Percentiles rank a stretch among this genome's conserved stretches.
Evolutionary conservation across 306 rosid species (phyloP).

Genomic region (Acmispon strigosus): DNA sequence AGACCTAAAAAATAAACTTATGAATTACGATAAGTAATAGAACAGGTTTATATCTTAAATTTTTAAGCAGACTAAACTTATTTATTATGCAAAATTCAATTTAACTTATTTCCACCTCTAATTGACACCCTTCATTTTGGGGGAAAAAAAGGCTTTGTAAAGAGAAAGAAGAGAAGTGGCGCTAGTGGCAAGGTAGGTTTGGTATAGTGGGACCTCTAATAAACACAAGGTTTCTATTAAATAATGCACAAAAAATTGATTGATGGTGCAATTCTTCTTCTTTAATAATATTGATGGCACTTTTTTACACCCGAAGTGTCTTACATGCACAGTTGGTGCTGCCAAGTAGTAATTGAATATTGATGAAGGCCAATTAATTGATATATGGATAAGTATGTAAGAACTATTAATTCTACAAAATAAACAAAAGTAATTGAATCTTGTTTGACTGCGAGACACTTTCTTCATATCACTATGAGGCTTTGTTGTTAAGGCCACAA

Average conservation of each 20-base stretch:
- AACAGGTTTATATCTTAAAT: no score
- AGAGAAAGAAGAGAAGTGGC: no score
- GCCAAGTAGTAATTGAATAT: conserved; percentile 4
- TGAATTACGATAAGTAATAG: no score
- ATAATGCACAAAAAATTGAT: conserved; percentile 7
- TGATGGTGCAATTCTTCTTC: background rate
- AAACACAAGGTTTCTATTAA: background rate
- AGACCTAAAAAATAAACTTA: no score
- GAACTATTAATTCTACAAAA: background rate
- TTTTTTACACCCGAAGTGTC: background rate
- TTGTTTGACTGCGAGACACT: background rate
- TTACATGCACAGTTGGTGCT: conserved; percentile 7
- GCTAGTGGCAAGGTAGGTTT: no score
- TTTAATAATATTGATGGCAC: background rate
- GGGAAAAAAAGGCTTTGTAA: no score
- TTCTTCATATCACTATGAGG: background rate
- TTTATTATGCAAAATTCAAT: no score
- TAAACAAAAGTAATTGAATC: background rate
- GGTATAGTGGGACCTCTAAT: no score
- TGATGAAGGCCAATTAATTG: background rate
- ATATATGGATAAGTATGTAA: conserved; percentile 8
- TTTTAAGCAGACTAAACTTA: no score
- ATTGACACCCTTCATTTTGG: no score
- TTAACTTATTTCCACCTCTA: no score
- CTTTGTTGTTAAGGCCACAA: background rate